Percentiles rank a stretch among this genome's conserved stretches.
Evolutionary conservation across 106 monocot genomes (phyloP).

Genomic region (Amphibolis antarctica): DNA sequence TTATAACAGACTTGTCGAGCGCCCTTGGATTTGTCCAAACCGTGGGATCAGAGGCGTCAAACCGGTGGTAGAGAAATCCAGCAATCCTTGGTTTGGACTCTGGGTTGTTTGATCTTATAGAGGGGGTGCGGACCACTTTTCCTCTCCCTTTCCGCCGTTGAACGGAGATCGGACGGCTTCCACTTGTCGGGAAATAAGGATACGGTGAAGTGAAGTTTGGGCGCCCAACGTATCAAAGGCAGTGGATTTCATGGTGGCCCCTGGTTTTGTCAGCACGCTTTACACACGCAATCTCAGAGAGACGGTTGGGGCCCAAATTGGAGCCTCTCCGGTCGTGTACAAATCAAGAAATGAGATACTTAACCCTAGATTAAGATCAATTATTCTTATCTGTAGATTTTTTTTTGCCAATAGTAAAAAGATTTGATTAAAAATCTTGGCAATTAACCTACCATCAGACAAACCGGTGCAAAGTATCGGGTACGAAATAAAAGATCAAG

Average conservation of each 20-base stretch:
- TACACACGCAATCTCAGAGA: too few relatives aligned
- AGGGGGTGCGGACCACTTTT: neutral
- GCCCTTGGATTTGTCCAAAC: neutral
- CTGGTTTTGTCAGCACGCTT: conserved; percentile 1
- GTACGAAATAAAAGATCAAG: too few relatives aligned
- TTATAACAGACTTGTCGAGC: neutral
- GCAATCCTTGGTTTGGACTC: neutral
- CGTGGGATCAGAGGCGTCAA: neutral
- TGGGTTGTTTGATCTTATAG: neutral
- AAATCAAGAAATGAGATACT: too few relatives aligned
- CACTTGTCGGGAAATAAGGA: neutral
- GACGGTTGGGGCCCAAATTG: too few relatives aligned
- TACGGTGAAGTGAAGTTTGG: neutral
- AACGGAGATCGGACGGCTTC: neutral
- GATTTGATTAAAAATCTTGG: too few relatives aligned
- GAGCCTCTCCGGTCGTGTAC: too few relatives aligned
- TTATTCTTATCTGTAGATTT: too few relatives aligned
- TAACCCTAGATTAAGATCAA: too few relatives aligned
- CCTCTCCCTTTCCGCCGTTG: neutral
- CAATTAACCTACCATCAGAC: too few relatives aligned
- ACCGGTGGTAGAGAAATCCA: neutral
- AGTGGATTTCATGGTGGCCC: neutral
- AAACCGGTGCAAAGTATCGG: too few relatives aligned
- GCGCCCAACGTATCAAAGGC: neutral
- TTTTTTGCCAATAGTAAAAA: too few relatives aligned